These are phyloP conservation scores for Candida broadrunensis DNA, from an alignment of 805 yeast genomes.

Conservation along the genomic window DNA sequence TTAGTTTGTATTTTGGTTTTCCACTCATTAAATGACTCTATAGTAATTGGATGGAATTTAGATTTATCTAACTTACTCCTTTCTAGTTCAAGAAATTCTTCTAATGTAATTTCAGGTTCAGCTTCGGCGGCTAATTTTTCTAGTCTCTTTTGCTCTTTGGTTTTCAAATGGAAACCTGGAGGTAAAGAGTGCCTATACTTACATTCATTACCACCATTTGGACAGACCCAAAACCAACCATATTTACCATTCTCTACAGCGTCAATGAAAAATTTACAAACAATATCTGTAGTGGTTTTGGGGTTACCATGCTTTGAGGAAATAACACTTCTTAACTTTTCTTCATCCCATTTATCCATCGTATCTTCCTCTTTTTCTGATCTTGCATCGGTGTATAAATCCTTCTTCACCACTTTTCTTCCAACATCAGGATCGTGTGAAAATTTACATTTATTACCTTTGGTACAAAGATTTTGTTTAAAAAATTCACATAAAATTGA, in stretches of 20 bases:
- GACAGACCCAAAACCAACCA: conserved; percentile 99
- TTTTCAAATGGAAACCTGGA: conserved; percentile 93
- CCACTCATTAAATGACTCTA: conserved; percentile 80
- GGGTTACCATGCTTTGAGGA: conserved; percentile 92
- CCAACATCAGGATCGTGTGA: conserved; percentile 85
- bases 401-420: conserved; percentile 85
- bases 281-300: conserved; percentile 88
- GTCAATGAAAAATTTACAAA: conserved; percentile 90
- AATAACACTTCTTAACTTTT: conserved; percentile 82
- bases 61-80: conserved; percentile 76
- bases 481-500: conserved; percentile 86
- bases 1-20: conserved; percentile 64
- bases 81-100: conserved; percentile 93
- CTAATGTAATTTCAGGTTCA: conserved; percentile 88
- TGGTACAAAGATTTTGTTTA: conserved; percentile 82
- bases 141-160: conserved; percentile 89
- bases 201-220: conserved; percentile 90
- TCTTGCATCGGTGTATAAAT: conserved; percentile 88
- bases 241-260: conserved; percentile 97
- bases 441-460: conserved; percentile 86
- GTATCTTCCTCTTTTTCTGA: conserved; percentile 72
- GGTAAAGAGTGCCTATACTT: conserved; percentile 95
- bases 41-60: conserved; percentile 81
- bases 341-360: conserved; percentile 98
- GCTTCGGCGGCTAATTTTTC: conserved; percentile 82